These are phyloP conservation scores for Wickerhamomyces subpelliculosus DNA, from an alignment of 805 yeast genomes.

Conservation along the genomic window DNA sequence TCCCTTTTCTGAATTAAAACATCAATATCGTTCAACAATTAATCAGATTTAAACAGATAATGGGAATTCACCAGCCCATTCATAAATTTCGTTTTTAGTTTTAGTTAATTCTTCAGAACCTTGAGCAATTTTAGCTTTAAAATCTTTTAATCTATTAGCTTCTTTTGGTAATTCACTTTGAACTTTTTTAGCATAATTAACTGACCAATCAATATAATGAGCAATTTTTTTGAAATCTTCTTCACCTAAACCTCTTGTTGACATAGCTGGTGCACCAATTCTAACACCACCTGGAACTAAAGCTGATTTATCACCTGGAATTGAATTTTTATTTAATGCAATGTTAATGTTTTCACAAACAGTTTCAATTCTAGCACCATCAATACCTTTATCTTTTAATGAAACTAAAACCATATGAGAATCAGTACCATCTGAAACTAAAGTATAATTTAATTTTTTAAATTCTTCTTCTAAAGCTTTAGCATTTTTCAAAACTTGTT, in stretches of 20 bases:
- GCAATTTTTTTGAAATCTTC: slow-evolving; percentile 79
- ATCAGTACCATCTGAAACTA: slow-evolving; percentile 94
- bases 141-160: slow-evolving; percentile 93
- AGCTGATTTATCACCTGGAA: slow-evolving; percentile 97
- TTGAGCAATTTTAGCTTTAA: slow-evolving; percentile 72
- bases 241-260: slow-evolving; percentile 92
- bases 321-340: slow-evolving; percentile 95
- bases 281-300: slow-evolving; percentile 96
- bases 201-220: slow-evolving; percentile 73
- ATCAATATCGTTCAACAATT: too few species aligned
- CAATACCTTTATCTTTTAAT: slow-evolving; percentile 82
- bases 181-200: slow-evolving; percentile 62
- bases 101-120: slow-evolving; percentile 63
- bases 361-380: slow-evolving; percentile 95
- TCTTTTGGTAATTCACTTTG: slow-evolving; percentile 82
- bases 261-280: slow-evolving; percentile 98
- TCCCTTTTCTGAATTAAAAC: too few species aligned
- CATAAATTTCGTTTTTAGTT: slow-evolving; percentile 71
- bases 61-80: slow-evolving; percentile 91
- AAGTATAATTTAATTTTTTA: slow-evolving; percentile 62
- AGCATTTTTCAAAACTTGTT: slow-evolving; percentile 84
- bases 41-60: slow-evolving; percentile 38
- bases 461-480: slow-evolving; percentile 73
- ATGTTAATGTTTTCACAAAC: slow-evolving; percentile 91
- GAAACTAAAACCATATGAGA: slow-evolving; percentile 92